A percentile compares a stretch with the other conserved stretches of the same genome.
phyloP scores from a whole-genome alignment of 768 basidiomycete species.

The Russula brevipes region DNA sequence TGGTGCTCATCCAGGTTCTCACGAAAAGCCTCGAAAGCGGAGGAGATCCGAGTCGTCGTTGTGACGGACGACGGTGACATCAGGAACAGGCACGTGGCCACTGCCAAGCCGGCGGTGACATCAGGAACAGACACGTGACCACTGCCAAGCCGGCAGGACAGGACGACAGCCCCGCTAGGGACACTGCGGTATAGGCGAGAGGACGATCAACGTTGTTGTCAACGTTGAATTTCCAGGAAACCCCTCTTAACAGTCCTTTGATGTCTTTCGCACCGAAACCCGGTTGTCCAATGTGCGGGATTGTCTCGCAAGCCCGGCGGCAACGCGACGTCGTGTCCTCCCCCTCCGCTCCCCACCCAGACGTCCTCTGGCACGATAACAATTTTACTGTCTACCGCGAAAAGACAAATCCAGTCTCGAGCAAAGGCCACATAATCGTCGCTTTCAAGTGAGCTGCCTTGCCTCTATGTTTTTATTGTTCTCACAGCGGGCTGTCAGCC shows the following conservation, averaged over 20 bases:
- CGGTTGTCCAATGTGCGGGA: conserved; percentile 75
- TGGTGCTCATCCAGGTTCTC: conserved; percentile 75
- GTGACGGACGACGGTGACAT: conserved; percentile 9
- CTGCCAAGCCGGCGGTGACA: too few relatives aligned
- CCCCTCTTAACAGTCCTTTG: neutral
- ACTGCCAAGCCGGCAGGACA: too few relatives aligned
- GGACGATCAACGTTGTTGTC: neutral
- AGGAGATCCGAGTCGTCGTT: conserved; percentile 26
- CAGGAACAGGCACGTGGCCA: neutral
- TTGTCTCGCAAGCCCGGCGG: conserved; percentile 52
- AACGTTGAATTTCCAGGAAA: neutral
- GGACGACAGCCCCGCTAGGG: too few relatives aligned
- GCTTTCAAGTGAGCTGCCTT: conserved; percentile 62
- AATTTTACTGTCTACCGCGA: conserved; percentile 74
- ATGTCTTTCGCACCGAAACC: conserved; percentile 55
- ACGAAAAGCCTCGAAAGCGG: conserved; percentile 57
- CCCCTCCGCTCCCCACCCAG: conserved; percentile 43
- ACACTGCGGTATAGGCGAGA: neutral
- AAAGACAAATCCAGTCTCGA: conserved; percentile 64
- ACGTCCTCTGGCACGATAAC: conserved; percentile 70
- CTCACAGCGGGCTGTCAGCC: conserved; percentile 38
- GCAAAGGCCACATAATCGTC: conserved; percentile 63
- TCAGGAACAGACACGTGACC: too few relatives aligned
- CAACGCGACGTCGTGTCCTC: conserved; percentile 39
- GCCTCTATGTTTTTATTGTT: conserved; percentile 8